Percentiles rank a stretch among this genome's conserved stretches.
phyloP scores from a whole-genome alignment of 1,284 basidiomycete genomes.

The Abortiporus biennis region DNA sequence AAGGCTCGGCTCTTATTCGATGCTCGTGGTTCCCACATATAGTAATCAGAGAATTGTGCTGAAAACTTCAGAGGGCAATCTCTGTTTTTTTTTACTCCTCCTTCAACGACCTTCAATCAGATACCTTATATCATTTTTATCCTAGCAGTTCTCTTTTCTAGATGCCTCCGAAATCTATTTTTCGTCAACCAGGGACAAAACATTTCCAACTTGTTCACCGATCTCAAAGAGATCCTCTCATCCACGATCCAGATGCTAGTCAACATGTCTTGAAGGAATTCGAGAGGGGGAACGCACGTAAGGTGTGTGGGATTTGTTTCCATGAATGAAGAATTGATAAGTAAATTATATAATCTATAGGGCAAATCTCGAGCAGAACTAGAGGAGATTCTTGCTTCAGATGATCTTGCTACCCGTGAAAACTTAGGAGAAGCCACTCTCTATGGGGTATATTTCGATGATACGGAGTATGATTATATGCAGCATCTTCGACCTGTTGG shows the following conservation, averaged over 20 bases:
- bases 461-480: slow-evolving; percentile 99
- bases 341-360: too few species aligned
- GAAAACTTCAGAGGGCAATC: too few species aligned
- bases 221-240: slow-evolving; percentile 92
- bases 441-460: slow-evolving; percentile 95
- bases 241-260: slow-evolving; percentile 89
- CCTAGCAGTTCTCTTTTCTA: too few species aligned
- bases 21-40: too few species aligned
- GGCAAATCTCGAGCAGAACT: slow-evolving; percentile 77
- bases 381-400: slow-evolving; percentile 53
- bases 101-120: too few species aligned
- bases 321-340: too few species aligned
- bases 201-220: slow-evolving; percentile 98
- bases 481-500: slow-evolving; percentile 86
- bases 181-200: slow-evolving; percentile 81
- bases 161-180: slow-evolving; percentile 80
- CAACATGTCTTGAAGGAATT: slow-evolving; percentile 86
- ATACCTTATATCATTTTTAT: too few species aligned
- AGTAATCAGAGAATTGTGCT: too few species aligned
- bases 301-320: too few species aligned
- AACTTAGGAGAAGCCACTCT: slow-evolving; percentile 83
- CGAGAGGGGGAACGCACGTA: slow-evolving; percentile 65
- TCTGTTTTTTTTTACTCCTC: too few species aligned
- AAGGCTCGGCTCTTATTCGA: too few species aligned
- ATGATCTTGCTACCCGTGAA: slow-evolving; percentile 41